phyloP scores from a whole-genome alignment of 495 filamentous ascomycete genomes.

The Tuber umbilicatum region DNA sequence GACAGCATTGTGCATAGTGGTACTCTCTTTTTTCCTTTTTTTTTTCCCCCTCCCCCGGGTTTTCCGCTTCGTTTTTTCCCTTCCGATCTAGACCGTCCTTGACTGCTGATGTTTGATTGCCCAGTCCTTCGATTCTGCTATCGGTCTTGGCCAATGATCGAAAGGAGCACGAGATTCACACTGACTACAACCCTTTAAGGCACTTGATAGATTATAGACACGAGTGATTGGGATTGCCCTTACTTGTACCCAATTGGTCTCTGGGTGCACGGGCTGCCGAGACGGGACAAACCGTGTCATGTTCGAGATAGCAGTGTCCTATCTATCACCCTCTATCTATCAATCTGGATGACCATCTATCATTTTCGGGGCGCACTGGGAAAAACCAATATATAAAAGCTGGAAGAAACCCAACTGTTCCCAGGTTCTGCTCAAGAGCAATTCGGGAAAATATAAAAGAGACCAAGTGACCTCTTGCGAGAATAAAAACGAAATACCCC shows the following conservation, averaged over 20 bases:
- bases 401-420: background rate
- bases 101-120: background rate
- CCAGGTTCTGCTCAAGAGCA: background rate
- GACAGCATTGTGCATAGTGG: background rate
- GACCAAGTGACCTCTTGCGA: background rate
- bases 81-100: background rate
- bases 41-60: background rate
- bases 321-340: background rate
- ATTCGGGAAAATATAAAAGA: background rate
- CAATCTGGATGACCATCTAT: background rate
- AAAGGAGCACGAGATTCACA: background rate
- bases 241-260: background rate
- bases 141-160: background rate
- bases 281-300: background rate
- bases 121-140: background rate
- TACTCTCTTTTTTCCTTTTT: background rate
- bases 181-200: background rate
- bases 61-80: background rate
- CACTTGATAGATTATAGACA: background rate
- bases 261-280: background rate
- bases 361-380: background rate
- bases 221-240: background rate
- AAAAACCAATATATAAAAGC: background rate
- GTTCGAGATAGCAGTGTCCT: background rate
- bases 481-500: background rate